A percentile compares a stretch with the other conserved stretches of the same genome.
These are phyloP conservation scores for Ophiobolus disseminans DNA, from an alignment of 2,329 filamentous ascomycete genomes.

Conservation along the genomic window DNA sequence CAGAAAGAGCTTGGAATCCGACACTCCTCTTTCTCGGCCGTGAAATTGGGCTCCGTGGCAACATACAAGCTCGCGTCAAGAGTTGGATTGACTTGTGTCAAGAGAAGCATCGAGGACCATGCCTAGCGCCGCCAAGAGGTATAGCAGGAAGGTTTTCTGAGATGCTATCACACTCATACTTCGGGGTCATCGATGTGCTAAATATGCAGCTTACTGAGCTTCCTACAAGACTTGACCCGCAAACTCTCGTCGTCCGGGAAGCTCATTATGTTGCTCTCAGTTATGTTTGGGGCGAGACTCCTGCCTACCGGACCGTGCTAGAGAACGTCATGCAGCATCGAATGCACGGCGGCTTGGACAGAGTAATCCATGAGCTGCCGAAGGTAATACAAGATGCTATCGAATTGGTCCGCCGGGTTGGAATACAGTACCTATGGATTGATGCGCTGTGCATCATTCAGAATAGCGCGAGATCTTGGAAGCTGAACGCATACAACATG, in stretches of 20 bases:
- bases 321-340: neutral
- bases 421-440: conserved; percentile 18
- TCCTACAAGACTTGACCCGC: neutral
- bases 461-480: conserved; percentile 19
- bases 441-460: conserved; percentile 24
- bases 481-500: conserved; percentile 40
- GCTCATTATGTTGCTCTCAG: neutral
- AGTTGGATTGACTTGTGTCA: neutral
- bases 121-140: neutral
- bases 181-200: neutral
- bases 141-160: neutral
- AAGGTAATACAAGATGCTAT: conserved; percentile 10
- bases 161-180: neutral
- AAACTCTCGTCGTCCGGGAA: neutral
- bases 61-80: neutral
- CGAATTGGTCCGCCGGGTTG: conserved; percentile 7
- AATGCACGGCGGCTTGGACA: neutral
- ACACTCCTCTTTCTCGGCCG: neutral
- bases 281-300: neutral
- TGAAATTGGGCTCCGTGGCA: neutral
- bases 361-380: neutral
- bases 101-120: neutral
- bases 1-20: neutral
- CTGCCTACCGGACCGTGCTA: no score
- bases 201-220: neutral